A percentile compares a stretch with the other conserved stretches of the same genome.
phyloP scores from a whole-genome alignment of 495 filamentous ascomycete species.

The Hypoxylon lienhwacheense region DNA sequence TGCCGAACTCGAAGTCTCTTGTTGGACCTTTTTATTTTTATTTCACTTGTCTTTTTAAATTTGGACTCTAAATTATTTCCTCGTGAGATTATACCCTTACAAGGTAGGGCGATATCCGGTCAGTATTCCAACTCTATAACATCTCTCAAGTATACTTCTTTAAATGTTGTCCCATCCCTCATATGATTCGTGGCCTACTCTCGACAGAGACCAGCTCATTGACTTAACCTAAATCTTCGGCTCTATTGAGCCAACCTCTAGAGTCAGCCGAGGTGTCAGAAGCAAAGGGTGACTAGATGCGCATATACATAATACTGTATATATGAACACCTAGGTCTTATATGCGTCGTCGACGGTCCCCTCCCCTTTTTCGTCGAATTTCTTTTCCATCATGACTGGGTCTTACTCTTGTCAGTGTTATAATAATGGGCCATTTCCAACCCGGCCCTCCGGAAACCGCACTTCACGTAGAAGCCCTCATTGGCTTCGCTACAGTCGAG shows the following conservation, averaged over 20 bases:
- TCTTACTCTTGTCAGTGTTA: slow-evolving; percentile 55
- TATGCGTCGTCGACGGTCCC: background rate
- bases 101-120: background rate
- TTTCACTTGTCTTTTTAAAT: slow-evolving; percentile 29
- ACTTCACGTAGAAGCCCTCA: slow-evolving; percentile 98
- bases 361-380: no score
- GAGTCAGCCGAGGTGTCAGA: slow-evolving; percentile 28
- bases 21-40: slow-evolving; percentile 16
- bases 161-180: slow-evolving; percentile 13
- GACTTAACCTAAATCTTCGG: slow-evolving; percentile 30
- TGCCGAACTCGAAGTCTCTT: slow-evolving; percentile 23
- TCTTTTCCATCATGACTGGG: no score
- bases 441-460: slow-evolving; percentile 89
- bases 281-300: background rate
- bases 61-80: slow-evolving; percentile 19
- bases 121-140: slow-evolving; percentile 25
- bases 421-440: slow-evolving; percentile 98
- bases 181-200: slow-evolving; percentile 5
- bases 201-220: slow-evolving; percentile 3
- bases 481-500: slow-evolving; percentile 68
- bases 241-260: slow-evolving; percentile 13
- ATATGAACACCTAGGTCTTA: no score
- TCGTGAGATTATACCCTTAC: slow-evolving; percentile 5
- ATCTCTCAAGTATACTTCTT: slow-evolving; percentile 12
- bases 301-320: background rate